Evolutionary conservation across 176 grass and related monocot species (phyloP).

Genomic region (Leersia perrieri): DNA sequence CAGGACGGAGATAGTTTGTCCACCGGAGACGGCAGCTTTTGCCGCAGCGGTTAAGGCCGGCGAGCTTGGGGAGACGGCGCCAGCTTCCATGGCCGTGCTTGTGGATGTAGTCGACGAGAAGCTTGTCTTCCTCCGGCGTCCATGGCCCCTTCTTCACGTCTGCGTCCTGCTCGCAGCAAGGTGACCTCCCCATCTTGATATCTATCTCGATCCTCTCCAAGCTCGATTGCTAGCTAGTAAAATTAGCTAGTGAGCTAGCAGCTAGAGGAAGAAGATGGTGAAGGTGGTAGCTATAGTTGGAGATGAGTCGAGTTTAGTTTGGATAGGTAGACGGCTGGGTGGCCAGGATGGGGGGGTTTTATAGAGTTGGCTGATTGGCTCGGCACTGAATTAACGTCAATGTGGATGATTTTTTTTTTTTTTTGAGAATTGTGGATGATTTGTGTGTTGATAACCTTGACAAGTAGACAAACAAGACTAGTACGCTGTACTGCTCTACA

Average conservation of each 20-base stretch:
- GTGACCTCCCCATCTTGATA: slow-evolving; percentile 66
- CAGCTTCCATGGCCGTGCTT: slow-evolving; percentile 74
- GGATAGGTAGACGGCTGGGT: not conserved
- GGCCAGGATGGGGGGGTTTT: not conserved
- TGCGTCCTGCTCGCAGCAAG: slow-evolving; percentile 73
- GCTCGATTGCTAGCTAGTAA: not conserved
- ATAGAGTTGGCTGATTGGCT: too few species aligned
- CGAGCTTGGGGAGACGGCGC: slow-evolving; percentile 79
- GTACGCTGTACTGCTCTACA: too few species aligned
- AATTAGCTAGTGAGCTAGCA: too few species aligned
- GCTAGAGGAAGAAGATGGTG: not conserved
- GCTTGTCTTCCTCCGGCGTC: slow-evolving; percentile 80
- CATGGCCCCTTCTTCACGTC: slow-evolving; percentile 79
- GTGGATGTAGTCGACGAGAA: slow-evolving; percentile 65
- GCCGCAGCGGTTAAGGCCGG: slow-evolving; percentile 85
- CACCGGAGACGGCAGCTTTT: slow-evolving; percentile 97
- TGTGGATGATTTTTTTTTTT: too few species aligned
- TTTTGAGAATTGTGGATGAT: too few species aligned
- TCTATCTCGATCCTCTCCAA: not conserved
- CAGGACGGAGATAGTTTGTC: slow-evolving; percentile 93
- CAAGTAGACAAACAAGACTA: not conserved
- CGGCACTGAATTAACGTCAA: too few species aligned
- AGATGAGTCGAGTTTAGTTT: too few species aligned
- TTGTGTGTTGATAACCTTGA: too few species aligned
- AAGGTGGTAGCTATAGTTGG: too few species aligned